A percentile compares a stretch with the other conserved stretches of the same genome.
Conservation (phyloP, 164 flowering plant genomes). For the Tetrastigma voinierianum region DNA sequence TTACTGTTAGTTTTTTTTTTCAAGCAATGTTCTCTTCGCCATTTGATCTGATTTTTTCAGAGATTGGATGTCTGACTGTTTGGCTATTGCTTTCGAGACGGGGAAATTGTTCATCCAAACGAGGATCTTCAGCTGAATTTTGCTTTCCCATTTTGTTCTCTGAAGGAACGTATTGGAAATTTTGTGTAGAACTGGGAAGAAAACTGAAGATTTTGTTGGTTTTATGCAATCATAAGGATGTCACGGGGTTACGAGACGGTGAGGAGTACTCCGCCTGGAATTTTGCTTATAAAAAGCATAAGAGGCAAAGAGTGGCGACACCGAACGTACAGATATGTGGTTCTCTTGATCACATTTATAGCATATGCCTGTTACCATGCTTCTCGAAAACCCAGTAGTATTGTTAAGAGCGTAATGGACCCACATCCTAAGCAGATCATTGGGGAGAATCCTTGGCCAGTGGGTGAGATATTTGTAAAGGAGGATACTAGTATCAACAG, state of each 20-base stretch:
- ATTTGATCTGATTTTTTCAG: too few relatives aligned
- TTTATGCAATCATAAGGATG: constrained; percentile 7
- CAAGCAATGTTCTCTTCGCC: too few relatives aligned
- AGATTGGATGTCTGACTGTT: too few relatives aligned
- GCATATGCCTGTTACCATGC: constrained; percentile 93
- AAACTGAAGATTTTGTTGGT: too few relatives aligned
- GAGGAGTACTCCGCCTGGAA: constrained; percentile 60
- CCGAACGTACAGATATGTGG: constrained; percentile 46
- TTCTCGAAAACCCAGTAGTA: constrained; percentile 84
- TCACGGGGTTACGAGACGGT: constrained; percentile 9
- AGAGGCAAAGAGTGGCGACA: constrained; percentile 58
- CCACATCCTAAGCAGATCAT: constrained; percentile 36
- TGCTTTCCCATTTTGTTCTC: too few relatives aligned
- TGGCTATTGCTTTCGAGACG: too few relatives aligned
- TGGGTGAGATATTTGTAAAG: constrained; percentile 55
- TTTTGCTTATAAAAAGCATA: constrained; percentile 39
- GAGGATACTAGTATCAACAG: constrained; percentile 13
- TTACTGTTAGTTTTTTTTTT: too few relatives aligned
- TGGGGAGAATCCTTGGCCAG: constrained; percentile 43
- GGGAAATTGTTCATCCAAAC: too few relatives aligned
- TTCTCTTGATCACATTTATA: constrained; percentile 73
- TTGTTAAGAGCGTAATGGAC: constrained; percentile 78
- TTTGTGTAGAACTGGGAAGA: too few relatives aligned
- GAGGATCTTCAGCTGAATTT: too few relatives aligned
- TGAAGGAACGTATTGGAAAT: too few relatives aligned